Evolutionary conservation across 305 asterid genomes (phyloP).

Genomic region (Rubia peregrina): DNA sequence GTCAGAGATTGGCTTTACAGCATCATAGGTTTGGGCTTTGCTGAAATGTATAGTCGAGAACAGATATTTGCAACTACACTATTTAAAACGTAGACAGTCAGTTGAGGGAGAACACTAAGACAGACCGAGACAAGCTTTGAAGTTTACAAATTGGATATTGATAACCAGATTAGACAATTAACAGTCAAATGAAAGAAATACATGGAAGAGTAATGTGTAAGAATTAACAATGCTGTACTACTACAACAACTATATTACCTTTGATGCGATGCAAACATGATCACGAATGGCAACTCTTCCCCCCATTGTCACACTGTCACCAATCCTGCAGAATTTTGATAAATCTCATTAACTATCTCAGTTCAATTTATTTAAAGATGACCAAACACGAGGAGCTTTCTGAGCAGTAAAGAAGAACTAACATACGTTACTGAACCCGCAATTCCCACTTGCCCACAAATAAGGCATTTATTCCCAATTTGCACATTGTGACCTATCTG

Average conservation of each 20-base stretch:
- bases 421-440: conserved; percentile 87
- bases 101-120: neutral
- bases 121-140: neutral
- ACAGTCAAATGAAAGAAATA: neutral
- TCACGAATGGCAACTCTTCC: conserved; percentile 77
- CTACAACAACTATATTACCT: conserved; percentile 31
- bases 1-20: neutral
- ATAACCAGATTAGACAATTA: neutral
- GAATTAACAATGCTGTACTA: neutral
- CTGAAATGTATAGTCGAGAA: neutral
- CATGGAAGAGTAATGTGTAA: neutral
- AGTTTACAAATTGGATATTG: neutral
- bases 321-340: conserved; percentile 43
- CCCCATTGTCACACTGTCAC: conserved; percentile 74
- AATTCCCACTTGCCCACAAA: conserved; percentile 90
- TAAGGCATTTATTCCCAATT: conserved; percentile 68
- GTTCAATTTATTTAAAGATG: neutral
- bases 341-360: neutral
- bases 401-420: neutral
- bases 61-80: neutral
- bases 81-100: neutral
- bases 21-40: neutral
- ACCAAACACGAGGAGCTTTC: neutral
- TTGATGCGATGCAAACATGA: conserved; percentile 66
- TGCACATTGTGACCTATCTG: conserved; percentile 91